Conservation (phyloP, 768 basidiomycete species). For the Podaxis sp. region DNA sequence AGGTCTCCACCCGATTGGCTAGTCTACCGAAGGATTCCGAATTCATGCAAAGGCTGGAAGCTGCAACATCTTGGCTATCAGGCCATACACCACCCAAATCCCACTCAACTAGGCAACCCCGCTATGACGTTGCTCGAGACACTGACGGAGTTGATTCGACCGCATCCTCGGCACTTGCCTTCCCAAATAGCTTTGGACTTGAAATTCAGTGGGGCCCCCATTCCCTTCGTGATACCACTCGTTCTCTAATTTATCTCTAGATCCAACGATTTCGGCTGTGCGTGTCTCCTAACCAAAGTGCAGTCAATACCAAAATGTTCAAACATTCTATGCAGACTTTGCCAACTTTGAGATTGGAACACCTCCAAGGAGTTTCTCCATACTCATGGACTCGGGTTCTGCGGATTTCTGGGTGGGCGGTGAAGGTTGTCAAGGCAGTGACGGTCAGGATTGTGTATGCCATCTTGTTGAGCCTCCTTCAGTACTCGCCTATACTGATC, state of each 20-base stretch:
- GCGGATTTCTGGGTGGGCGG: slow-evolving; percentile 61
- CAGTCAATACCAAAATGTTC: neutral
- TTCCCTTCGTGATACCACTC: slow-evolving; percentile 28
- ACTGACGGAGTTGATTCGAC: slow-evolving; percentile 3
- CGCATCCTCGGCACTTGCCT: slow-evolving; percentile 18
- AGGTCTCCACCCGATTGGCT: slow-evolving; percentile 40
- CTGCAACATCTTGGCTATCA: slow-evolving; percentile 13
- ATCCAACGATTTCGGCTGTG: slow-evolving; percentile 9
- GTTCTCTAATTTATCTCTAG: neutral
- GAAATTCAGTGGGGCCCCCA: slow-evolving; percentile 50
- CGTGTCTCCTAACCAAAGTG: neutral
- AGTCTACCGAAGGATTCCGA: slow-evolving; percentile 31
- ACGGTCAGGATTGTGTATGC: slow-evolving; percentile 30
- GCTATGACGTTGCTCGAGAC: neutral
- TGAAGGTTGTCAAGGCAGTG: slow-evolving; percentile 40
- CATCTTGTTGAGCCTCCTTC: neutral
- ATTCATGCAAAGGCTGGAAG: slow-evolving; percentile 22
- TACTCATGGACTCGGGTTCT: slow-evolving; percentile 64
- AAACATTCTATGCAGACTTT: slow-evolving; percentile 25
- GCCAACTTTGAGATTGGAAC: slow-evolving; percentile 41
- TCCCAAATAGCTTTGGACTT: slow-evolving; percentile 44
- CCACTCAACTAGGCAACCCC: neutral
- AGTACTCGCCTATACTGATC: neutral
- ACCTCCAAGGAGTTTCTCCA: slow-evolving; percentile 42
- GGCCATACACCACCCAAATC: neutral